These are phyloP conservation scores for Botrytis aclada DNA, from an alignment of 2,329 filamentous ascomycete genomes.

Conservation along the genomic window DNA sequence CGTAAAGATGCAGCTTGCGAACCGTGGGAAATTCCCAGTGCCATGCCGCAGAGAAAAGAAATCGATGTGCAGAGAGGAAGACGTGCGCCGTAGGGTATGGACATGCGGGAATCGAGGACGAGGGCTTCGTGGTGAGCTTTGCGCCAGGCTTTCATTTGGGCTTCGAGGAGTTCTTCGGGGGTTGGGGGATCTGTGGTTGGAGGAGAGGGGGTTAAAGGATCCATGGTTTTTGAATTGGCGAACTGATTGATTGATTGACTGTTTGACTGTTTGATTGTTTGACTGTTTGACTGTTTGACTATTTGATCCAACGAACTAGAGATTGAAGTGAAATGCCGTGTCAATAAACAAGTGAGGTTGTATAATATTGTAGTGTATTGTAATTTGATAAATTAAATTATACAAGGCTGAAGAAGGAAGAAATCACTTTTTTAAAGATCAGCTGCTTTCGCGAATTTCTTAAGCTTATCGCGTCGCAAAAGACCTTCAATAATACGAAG, in stretches of 20 bases:
- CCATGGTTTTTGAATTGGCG: not conserved
- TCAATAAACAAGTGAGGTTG: not conserved
- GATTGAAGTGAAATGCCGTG: not conserved
- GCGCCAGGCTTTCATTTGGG: not conserved
- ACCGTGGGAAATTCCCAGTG: slow-evolving; percentile 69
- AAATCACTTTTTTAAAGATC: not conserved
- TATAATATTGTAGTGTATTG: not conserved
- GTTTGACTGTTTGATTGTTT: not conserved
- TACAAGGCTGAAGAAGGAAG: not conserved
- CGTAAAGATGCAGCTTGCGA: slow-evolving; percentile 71
- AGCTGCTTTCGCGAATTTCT: slow-evolving; percentile 11
- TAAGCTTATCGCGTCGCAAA: slow-evolving; percentile 1
- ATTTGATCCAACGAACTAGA: not conserved
- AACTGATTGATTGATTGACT: not conserved
- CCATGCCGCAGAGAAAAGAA: slow-evolving; percentile 66
- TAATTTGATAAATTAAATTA: not conserved
- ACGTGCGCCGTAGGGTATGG: slow-evolving; percentile 62
- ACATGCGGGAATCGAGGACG: slow-evolving; percentile 44
- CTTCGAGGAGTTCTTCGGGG: not conserved
- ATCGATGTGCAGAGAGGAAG: slow-evolving; percentile 61
- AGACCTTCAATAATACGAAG: not conserved
- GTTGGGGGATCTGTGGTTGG: not conserved
- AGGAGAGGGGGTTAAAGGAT: not conserved
- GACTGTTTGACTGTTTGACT: not conserved
- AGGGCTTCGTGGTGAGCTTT: not conserved